Evolutionary conservation across 2,329 filamentous ascomycete species (phyloP), one percentile per base, ranked within the genome.

Genomic region (Phoma sp.): DNA sequence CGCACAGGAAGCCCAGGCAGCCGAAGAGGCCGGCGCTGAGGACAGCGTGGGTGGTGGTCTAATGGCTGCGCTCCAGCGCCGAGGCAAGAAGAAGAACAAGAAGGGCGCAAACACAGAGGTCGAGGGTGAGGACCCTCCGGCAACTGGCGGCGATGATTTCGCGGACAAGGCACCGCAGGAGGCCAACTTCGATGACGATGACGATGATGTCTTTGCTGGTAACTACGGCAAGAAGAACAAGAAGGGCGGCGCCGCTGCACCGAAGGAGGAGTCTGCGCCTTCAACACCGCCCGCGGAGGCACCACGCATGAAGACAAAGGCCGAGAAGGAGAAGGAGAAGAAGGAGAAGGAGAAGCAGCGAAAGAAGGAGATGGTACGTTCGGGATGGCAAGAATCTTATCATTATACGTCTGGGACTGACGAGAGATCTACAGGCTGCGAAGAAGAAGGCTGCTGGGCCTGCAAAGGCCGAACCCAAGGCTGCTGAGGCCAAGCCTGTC

Each of bases 331-430:
- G 76, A 96, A 91, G 78, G 83, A 93, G 70, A 98, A 93, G 84
- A 99, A 97, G 80, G 95, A 99, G 80, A 87, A 91, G 58, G 95
- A 99, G 81, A 99, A 99, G 86, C 90, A 95, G 79, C 85, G 93
- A 64, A 99, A 99, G 81, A 99, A 93, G 86, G 95, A 99, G 78
- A 89, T 98, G 85, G 91, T 95, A 75, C 53, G 80, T 59, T n/a
- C 2, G 4, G 9, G 6, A 7, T 13, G 18, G 29, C 32, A 23
- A 4, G 9, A 22, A 36, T n/a, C 13, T 7, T 30, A 36, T 4
- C 11, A 14, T 11, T 33, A 4, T n/a, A 10, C 1, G 11, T 6
- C 11, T 29, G 11, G 25, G 25, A 40, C 46, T 54, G n/a, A 54
- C 36, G 10, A 18, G 27, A 45, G n/a, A 7, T 32, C 11, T 47